A percentile compares a stretch with the other conserved stretches of the same genome.
These are phyloP conservation scores for Eucalyptus camaldulensis DNA, from an alignment of 345 rosid genomes.

Conservation along the genomic window DNA sequence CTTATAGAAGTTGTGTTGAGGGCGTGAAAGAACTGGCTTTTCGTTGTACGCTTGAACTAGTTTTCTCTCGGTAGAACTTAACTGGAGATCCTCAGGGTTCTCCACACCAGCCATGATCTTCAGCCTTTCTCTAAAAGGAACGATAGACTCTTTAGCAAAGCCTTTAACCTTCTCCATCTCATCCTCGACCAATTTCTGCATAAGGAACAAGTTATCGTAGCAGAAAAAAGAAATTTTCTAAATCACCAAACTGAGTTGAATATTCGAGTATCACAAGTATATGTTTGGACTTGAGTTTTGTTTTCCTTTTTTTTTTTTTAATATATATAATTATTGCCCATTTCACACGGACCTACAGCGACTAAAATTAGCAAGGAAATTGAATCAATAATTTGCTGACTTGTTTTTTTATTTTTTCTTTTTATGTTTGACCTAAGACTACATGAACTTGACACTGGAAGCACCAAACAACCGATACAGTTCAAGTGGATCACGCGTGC, in stretches of 20 bases:
- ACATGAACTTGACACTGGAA: neutral
- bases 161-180: conserved; percentile 87
- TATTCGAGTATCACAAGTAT: neutral
- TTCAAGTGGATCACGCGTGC: neutral
- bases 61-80: conserved; percentile 76
- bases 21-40: conserved; percentile 92
- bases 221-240: neutral
- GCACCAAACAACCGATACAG: neutral
- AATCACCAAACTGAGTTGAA: neutral
- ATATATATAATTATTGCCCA: neutral
- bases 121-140: conserved; percentile 84
- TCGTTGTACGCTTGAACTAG: conserved; percentile 80
- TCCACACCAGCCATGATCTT: conserved; percentile 78
- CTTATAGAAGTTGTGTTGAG: conserved; percentile 78
- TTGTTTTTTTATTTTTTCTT: neutral
- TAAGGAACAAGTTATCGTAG: neutral
- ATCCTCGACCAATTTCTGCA: conserved; percentile 37
- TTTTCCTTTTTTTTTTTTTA: too few species aligned
- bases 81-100: conserved; percentile 70
- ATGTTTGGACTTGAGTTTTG: neutral
- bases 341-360: neutral
- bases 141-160: conserved; percentile 56
- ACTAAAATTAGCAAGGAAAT: neutral
- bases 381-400: neutral
- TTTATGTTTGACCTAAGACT: neutral